Base-by-base conservation (phyloP, 768 basidiomycete species). In the Xanthoconium purpureum region DNA sequence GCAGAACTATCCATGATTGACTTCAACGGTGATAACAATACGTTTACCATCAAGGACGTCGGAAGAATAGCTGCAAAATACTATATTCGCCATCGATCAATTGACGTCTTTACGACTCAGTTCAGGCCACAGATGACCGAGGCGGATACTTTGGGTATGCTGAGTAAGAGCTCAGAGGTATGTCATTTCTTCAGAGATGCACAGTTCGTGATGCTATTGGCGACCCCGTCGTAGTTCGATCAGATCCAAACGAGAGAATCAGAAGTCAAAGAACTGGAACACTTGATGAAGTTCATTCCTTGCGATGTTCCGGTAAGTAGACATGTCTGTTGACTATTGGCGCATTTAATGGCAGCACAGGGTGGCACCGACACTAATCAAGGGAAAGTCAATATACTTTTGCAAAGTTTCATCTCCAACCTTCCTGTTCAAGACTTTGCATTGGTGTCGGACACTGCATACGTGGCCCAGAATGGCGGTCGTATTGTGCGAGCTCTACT, bases 31-130 rank as follows among this genome's bases (percentile, higher is more conserved):
- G 68, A 69, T 1, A 79, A 75, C 6, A 84, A 82, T 13, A 73
- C 79, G 3, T 86, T 97, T 54, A 74, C 79, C 3, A 84, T 88
- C 61, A 92, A 89, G n/a, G 95, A 97, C 60, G 73, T 96, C 3
- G 97, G 97, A n/a, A 78, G 94, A 60, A 95, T 98, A 63, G 94
- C 97, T 0, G 93, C 96, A 5, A 95, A 90, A 72, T 99, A 97
- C 72, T 99, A 98, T 72, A 89, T 99, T 66, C 84, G 89, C 18
- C 75, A 92, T 69, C 74, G 82, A 43, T 94, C 91, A 5, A 86
- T 98, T 36, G 91, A 92, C 70, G 82, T 90, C 7, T 98, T 96
- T 78, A 91, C 89, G 71, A 72, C 80, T 58, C 72, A 81, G 56
- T 91, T 98, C 73, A 79, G 84, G 48, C 80, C 84, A 1, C 83